phyloP scores from a whole-genome alignment of 192 early-diverging fungal species.

The Linnemannia hyalina region DNA sequence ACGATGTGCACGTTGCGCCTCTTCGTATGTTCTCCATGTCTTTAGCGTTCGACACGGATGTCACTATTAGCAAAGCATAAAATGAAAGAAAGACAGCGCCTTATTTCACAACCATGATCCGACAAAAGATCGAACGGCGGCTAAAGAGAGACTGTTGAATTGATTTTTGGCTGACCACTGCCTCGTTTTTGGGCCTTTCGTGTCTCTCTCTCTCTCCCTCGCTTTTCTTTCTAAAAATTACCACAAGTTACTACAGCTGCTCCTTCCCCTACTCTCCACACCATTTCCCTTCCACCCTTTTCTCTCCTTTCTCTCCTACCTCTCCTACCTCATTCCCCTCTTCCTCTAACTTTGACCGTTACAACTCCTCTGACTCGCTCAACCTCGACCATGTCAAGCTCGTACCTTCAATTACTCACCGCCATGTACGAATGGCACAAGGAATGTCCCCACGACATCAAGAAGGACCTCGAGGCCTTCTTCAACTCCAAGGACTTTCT shows the following conservation, averaged over 20 bases:
- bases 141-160: not conserved
- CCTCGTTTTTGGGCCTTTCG: not conserved
- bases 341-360: not conserved
- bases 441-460: slow-evolving; percentile 30
- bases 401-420: slow-evolving; percentile 34
- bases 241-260: too few relatives aligned
- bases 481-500: slow-evolving; percentile 28
- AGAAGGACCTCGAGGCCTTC: slow-evolving; percentile 20
- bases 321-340: not conserved
- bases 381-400: not conserved
- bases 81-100: not conserved
- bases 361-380: not conserved
- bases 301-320: not conserved
- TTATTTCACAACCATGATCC: not conserved
- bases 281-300: not conserved
- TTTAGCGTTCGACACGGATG: not conserved
- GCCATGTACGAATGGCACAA: slow-evolving; percentile 44
- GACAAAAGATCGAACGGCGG: not conserved
- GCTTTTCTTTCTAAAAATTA: too few relatives aligned
- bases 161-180: not conserved
- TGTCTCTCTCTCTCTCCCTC: too few relatives aligned
- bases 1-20: not conserved
- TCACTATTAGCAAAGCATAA: not conserved
- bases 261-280: not conserved
- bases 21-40: not conserved